Base-by-base conservation (phyloP, 495 filamentous ascomycete species). In the Lophiostoma macrostomum region DNA sequence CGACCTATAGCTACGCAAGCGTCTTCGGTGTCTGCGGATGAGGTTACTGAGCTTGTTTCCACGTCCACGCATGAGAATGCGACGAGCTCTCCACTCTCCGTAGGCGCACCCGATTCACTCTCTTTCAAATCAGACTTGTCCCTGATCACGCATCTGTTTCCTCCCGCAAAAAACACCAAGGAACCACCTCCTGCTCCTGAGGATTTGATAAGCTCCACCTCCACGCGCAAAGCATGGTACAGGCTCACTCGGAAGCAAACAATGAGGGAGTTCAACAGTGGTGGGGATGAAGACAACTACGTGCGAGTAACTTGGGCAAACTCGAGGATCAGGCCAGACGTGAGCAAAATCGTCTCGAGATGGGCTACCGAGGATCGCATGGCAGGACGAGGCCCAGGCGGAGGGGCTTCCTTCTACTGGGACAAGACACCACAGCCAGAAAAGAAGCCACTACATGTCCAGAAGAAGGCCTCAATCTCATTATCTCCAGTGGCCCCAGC, bases 211-310 rank as follows among this genome's bases (percentile, higher is more conserved):
- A 48, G 20, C 37, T 44, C 61, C 7, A 65, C 62, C 8, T 61
- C 62, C 24, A 22, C 58, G 0, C 53, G 58, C 5, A 65, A 61
- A 43, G 43, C 62, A 5, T 65, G 62, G 62, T 65, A 65, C 34
- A 58, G 58, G 10, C 44, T 65, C 10, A 62, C 62, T 8, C 42
- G 62, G 13, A 55, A 56, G 16, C 49, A 65, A 22, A 65, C 62
- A 8, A 38, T 65, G 44, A 32, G 62, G 11, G 58, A 65, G 32
- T 65, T 54, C 50, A 65, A 65, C 45, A 61, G 16, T 20, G 62
- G 58, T 12, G 51, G 36, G 32, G 56, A 58, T 25, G 53, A 55
- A 13, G 46, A 61, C 24, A 58, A 44, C 41, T 65, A 65, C 28
- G 40, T 62, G 25, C 58, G 62, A 25, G 54, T 65, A 6, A 53